These are phyloP conservation scores for Heracleum sosnowskyi DNA, from an alignment of 129 eudicot genomes.

Conservation along the genomic window DNA sequence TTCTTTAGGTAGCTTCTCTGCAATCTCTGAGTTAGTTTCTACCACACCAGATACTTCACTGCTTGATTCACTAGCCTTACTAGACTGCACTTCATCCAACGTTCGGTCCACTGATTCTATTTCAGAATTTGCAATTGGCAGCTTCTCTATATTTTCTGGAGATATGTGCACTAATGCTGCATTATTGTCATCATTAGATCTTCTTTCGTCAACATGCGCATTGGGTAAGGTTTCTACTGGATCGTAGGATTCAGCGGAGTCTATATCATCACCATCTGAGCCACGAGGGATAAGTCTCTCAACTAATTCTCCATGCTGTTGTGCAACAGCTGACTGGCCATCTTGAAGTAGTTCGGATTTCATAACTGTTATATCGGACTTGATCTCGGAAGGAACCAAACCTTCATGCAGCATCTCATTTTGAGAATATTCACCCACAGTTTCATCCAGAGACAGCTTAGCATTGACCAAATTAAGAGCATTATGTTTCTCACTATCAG, in stretches of 20 bases:
- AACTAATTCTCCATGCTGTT: not conserved
- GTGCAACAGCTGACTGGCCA: not conserved
- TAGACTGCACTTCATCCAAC: slow-evolving; percentile 9
- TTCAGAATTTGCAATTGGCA: slow-evolving; percentile 1
- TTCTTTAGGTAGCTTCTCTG: slow-evolving; percentile 6
- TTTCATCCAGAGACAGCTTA: slow-evolving; percentile 9
- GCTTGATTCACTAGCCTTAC: slow-evolving; percentile 14
- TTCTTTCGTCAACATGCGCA: slow-evolving; percentile 8
- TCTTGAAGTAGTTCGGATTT: slow-evolving; percentile 9
- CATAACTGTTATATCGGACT: not conserved
- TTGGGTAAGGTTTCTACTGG: slow-evolving; percentile 7
- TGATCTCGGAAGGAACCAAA: not conserved
- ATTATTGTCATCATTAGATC: not conserved
- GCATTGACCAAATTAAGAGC: slow-evolving; percentile 10
- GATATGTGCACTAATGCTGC: not conserved
- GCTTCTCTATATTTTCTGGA: not conserved
- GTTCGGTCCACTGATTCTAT: slow-evolving; percentile 5
- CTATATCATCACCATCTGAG: slow-evolving; percentile 4
- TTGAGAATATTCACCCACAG: slow-evolving; percentile 5
- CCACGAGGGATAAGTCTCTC: not conserved
- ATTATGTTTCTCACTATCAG: slow-evolving; percentile 5
- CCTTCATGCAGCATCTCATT: slow-evolving; percentile 3
- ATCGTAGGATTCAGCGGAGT: not conserved
- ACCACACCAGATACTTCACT: slow-evolving; percentile 7
- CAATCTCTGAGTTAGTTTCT: slow-evolving; percentile 4